phyloP scores from a whole-genome alignment of 108 stramenopile species.

The Cyclotella choctawhatcheeana region DNA sequence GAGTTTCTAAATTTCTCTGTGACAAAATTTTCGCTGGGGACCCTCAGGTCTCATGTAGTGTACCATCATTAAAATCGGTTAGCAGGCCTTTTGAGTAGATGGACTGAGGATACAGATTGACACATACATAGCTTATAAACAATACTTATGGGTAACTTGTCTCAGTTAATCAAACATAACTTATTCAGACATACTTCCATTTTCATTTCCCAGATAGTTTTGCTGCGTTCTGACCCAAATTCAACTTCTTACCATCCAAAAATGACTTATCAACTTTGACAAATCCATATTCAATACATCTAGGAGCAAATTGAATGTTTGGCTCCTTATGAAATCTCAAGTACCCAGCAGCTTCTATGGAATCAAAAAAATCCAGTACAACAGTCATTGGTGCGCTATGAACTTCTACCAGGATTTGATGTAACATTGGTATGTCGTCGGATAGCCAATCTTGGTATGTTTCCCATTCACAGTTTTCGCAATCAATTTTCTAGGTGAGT shows the following conservation, averaged over 20 bases:
- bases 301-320: slow-evolving; percentile 33
- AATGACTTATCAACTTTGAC: slow-evolving; percentile 8
- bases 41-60: too few species aligned
- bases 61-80: too few species aligned
- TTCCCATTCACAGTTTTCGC: slow-evolving; percentile 72
- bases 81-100: too few species aligned
- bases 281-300: slow-evolving; percentile 34
- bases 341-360: slow-evolving; percentile 51
- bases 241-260: not conserved
- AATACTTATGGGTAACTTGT: too few species aligned
- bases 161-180: too few species aligned
- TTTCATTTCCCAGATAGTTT: too few species aligned
- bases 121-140: too few species aligned
- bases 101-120: too few species aligned
- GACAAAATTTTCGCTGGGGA: too few species aligned
- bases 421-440: slow-evolving; percentile 33
- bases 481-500: slow-evolving; percentile 57
- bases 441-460: slow-evolving; percentile 45
- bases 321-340: slow-evolving; percentile 68
- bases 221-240: too few species aligned
- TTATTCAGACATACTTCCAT: too few species aligned
- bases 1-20: too few species aligned
- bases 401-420: slow-evolving; percentile 51
- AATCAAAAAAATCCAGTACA: slow-evolving; percentile 52
- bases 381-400: slow-evolving; percentile 32